A percentile compares a stretch with the other conserved stretches of the same genome.
Evolutionary conservation across 2,329 filamentous ascomycete genomes (phyloP).

Genomic region (Calonectria ilicicola): DNA sequence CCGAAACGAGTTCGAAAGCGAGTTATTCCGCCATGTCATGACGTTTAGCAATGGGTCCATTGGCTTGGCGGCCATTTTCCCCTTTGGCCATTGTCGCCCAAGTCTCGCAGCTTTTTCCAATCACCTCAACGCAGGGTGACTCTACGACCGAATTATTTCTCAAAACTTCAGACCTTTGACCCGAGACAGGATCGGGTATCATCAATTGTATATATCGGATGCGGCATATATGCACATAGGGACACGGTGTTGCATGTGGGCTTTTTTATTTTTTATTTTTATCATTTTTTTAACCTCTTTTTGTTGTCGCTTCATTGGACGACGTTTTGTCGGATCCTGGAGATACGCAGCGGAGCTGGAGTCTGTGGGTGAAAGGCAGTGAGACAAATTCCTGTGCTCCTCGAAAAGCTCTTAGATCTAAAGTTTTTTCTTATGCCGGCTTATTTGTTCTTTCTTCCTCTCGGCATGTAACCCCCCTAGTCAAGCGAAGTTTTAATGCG

Average conservation of each 20-base stretch:
- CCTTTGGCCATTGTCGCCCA: background rate
- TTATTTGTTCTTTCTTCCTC: slow-evolving; percentile 8
- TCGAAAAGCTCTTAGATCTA: slow-evolving; percentile 6
- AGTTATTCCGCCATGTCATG: slow-evolving; percentile 15
- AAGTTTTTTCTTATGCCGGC: slow-evolving; percentile 13
- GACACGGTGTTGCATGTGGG: slow-evolving; percentile 39
- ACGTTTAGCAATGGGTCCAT: slow-evolving; percentile 7
- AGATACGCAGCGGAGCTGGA: slow-evolving; percentile 19
- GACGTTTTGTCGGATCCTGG: slow-evolving; percentile 22
- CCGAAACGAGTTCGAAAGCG: slow-evolving; percentile 8
- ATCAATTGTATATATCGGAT: slow-evolving; percentile 44
- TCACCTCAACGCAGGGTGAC: slow-evolving; percentile 16
- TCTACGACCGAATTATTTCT: slow-evolving; percentile 20
- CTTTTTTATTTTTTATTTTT: background rate
- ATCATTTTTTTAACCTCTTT: slow-evolving; percentile 23
- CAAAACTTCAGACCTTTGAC: slow-evolving; percentile 3
- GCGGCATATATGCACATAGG: slow-evolving; percentile 44
- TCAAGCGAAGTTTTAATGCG: slow-evolving; percentile 29
- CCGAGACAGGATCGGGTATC: slow-evolving; percentile 21
- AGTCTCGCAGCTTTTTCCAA: background rate
- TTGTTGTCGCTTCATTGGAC: slow-evolving; percentile 20
- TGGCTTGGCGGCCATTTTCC: slow-evolving; percentile 13
- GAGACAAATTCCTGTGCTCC: background rate
- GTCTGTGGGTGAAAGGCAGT: slow-evolving; percentile 7
- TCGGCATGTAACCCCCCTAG: slow-evolving; percentile 22